A percentile compares a stretch with the other conserved stretches of the same genome.
Evolutionary conservation across 495 filamentous ascomycete genomes (phyloP).

Genomic region (Trichoderma erinaceum): DNA sequence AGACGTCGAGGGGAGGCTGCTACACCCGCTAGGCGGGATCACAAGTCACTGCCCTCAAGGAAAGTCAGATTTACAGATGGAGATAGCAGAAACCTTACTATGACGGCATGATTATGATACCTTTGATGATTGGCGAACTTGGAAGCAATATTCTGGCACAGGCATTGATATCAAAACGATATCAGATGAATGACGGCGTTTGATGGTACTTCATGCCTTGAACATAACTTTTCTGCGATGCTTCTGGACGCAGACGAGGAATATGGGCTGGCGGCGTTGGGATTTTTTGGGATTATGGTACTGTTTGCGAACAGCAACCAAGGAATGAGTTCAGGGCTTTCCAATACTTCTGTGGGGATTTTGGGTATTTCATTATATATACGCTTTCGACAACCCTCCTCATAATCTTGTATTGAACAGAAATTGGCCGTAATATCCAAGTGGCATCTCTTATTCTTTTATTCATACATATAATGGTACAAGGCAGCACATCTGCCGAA

Average conservation of each 20-base stretch:
- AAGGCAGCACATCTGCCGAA: neutral
- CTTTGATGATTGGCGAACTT: neutral
- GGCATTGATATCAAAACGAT: neutral
- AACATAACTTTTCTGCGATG: neutral
- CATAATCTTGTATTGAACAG: neutral
- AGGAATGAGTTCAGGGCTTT: neutral
- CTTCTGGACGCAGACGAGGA: neutral
- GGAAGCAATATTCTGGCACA: neutral
- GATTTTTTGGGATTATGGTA: neutral
- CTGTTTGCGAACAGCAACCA: neutral
- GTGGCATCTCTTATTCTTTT: neutral
- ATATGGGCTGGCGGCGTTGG: neutral
- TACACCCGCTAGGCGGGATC: neutral
- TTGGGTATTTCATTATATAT: neutral
- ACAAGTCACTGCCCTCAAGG: conserved; percentile 17
- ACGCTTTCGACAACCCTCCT: neutral
- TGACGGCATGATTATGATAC: conserved; percentile 10
- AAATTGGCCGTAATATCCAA: neutral
- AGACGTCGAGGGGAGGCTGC: conserved; percentile 40
- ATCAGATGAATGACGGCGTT: neutral
- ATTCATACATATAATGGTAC: conserved; percentile 3
- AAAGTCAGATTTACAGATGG: conserved; percentile 32
- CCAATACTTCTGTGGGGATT: neutral
- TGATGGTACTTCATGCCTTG: neutral
- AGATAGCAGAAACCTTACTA: conserved; percentile 18